Percentiles rank a stretch among this genome's conserved stretches.
Evolutionary conservation across 768 basidiomycete species (phyloP).

Genomic region (Omphalotus guepiniiformis): DNA sequence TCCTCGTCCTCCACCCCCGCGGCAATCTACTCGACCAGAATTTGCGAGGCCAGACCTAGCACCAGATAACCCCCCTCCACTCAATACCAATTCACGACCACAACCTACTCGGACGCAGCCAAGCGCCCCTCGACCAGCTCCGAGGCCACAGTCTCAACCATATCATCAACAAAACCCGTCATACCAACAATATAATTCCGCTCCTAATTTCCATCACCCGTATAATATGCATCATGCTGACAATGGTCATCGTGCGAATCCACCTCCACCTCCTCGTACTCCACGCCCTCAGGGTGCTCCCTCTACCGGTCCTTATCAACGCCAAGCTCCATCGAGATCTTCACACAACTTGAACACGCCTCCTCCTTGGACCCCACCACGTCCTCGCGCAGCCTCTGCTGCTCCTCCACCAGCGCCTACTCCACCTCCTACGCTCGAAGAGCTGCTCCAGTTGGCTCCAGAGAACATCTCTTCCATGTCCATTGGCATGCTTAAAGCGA

Average conservation of each 20-base stretch:
- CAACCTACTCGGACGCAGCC: slow-evolving; percentile 13
- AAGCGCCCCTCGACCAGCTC: slow-evolving; percentile 16
- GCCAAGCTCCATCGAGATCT: slow-evolving; percentile 19
- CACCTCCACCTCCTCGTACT: slow-evolving; percentile 16
- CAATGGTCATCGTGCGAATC: background rate
- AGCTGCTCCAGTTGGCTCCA: slow-evolving; percentile 58
- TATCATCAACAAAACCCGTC: slow-evolving; percentile 15
- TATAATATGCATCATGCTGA: slow-evolving; percentile 4
- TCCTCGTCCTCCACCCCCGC: slow-evolving; percentile 30
- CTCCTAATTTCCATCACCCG: slow-evolving; percentile 16
- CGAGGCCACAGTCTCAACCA: slow-evolving; percentile 18
- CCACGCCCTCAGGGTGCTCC: slow-evolving; percentile 20
- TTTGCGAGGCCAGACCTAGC: slow-evolving; percentile 66
- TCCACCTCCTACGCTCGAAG: slow-evolving; percentile 60
- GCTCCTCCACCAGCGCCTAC: slow-evolving; percentile 24
- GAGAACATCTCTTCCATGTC: slow-evolving; percentile 58
- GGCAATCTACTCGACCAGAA: slow-evolving; percentile 25
- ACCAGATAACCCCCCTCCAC: slow-evolving; percentile 33
- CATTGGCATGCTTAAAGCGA: slow-evolving; percentile 68
- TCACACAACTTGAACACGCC: slow-evolving; percentile 17
- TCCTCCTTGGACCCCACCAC: slow-evolving; percentile 21
- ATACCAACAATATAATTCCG: slow-evolving; percentile 7
- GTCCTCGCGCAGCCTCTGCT: slow-evolving; percentile 40
- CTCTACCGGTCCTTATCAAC: too few relatives aligned
- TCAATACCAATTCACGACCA: slow-evolving; percentile 16